phyloP scores from a whole-genome alignment of 805 yeast genomes.

The Saccharomycopsis synnaedendra region DNA sequence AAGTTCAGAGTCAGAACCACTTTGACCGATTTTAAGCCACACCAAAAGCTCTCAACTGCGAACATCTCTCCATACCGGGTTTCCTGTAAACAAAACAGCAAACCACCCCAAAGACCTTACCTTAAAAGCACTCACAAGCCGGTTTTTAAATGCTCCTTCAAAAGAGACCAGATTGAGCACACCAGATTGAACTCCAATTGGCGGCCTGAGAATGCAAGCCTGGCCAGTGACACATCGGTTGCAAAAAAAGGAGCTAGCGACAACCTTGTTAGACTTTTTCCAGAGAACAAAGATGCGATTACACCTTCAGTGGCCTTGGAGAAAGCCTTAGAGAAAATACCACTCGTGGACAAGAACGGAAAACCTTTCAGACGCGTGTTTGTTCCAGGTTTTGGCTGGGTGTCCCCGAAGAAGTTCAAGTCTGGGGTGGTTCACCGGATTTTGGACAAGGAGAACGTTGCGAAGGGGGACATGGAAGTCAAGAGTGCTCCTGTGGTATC shows the following conservation, averaged over 20 bases:
- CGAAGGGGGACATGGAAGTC: background rate
- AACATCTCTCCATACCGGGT: background rate
- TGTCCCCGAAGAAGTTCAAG: slow-evolving; percentile 22
- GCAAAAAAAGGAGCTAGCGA: too few species aligned
- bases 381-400: slow-evolving; percentile 43
- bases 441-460: background rate
- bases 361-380: slow-evolving; percentile 32
- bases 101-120: too few species aligned
- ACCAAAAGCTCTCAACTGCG: background rate
- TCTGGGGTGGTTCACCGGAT: background rate
- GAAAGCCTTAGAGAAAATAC: slow-evolving; percentile 4
- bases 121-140: too few species aligned
- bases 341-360: slow-evolving; percentile 26
- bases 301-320: slow-evolving; percentile 1
- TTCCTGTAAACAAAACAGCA: too few species aligned
- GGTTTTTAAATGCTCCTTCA: too few species aligned
- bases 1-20: background rate
- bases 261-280: too few species aligned
- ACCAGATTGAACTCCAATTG: too few species aligned
- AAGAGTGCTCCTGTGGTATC: too few species aligned
- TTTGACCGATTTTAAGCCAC: background rate
- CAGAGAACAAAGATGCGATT: background rate
- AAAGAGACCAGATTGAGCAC: too few species aligned
- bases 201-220: too few species aligned
- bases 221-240: too few species aligned